Evolutionary conservation across 495 filamentous ascomycete genomes (phyloP).

Genomic region (Aspergillus ellipticus): DNA sequence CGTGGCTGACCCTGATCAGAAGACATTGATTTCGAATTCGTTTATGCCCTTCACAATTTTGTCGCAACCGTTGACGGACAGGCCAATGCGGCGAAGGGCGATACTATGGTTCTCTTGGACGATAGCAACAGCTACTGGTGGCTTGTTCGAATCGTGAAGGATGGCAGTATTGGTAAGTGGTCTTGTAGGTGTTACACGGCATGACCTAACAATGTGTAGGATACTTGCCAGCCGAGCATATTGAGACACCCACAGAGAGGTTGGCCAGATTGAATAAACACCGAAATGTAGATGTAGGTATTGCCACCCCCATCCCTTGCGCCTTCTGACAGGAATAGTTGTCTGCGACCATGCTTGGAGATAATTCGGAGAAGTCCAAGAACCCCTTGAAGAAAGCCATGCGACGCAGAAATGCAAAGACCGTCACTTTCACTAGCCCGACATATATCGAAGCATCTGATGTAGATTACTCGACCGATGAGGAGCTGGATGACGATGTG

Average conservation of each 20-base stretch:
- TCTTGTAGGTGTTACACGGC: background rate
- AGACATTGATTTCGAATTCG: slow-evolving; percentile 99
- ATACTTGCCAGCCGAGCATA: slow-evolving; percentile 95
- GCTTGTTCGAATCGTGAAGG: slow-evolving; percentile 95
- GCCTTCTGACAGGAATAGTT: slow-evolving; percentile 51
- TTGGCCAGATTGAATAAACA: slow-evolving; percentile 95
- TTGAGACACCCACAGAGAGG: slow-evolving; percentile 95
- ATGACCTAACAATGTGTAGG: slow-evolving; percentile 49
- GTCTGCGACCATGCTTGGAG: slow-evolving; percentile 89
- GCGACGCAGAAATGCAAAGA: slow-evolving; percentile 81
- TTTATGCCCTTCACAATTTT: slow-evolving; percentile 97
- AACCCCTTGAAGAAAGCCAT: slow-evolving; percentile 89
- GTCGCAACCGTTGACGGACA: slow-evolving; percentile 97
- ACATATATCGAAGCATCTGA: slow-evolving; percentile 92
- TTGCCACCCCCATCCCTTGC: background rate
- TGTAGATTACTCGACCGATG: slow-evolving; percentile 84
- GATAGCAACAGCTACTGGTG: slow-evolving; percentile 99
- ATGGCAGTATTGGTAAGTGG: slow-evolving; percentile 85
- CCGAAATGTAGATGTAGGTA: slow-evolving; percentile 88
- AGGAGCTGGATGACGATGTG: slow-evolving; percentile 61
- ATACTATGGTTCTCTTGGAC: slow-evolving; percentile 99
- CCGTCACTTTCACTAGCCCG: slow-evolving; percentile 79
- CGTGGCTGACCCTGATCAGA: slow-evolving; percentile 72
- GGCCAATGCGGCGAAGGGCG: slow-evolving; percentile 95
- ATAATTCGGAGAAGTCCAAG: slow-evolving; percentile 82